Conservation (phyloP, 495 filamentous ascomycete genomes). For the Neurospora sp. region DNA sequence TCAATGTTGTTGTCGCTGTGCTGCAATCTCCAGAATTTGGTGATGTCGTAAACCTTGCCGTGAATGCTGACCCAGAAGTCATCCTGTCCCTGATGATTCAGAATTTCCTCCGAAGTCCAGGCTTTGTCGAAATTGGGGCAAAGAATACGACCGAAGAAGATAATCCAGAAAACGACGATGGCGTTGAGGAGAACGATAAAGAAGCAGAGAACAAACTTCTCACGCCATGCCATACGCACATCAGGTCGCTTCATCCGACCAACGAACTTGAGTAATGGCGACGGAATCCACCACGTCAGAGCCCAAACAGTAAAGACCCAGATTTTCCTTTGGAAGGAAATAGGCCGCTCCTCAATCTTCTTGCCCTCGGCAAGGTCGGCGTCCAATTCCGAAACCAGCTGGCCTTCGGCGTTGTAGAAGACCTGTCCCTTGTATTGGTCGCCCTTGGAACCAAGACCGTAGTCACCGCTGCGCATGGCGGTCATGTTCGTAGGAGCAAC, state of each 20-base stretch:
- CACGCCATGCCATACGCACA: slow-evolving; percentile 93
- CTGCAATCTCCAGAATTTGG: slow-evolving; percentile 71
- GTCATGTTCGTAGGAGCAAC: slow-evolving; percentile 62
- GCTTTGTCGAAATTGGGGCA: slow-evolving; percentile 90
- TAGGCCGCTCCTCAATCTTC: slow-evolving; percentile 60
- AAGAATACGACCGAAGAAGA: slow-evolving; percentile 70
- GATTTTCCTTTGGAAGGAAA: slow-evolving; percentile 50
- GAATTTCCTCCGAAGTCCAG: slow-evolving; percentile 67
- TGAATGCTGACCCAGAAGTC: slow-evolving; percentile 86
- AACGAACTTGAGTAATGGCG: slow-evolving; percentile 64
- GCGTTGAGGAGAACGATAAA: slow-evolving; percentile 79
- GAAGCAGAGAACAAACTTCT: slow-evolving; percentile 76
- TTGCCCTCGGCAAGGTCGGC: slow-evolving; percentile 67
- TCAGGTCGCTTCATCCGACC: slow-evolving; percentile 97
- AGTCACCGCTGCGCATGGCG: slow-evolving; percentile 70
- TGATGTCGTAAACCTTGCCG: slow-evolving; percentile 86
- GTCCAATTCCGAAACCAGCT: slow-evolving; percentile 49
- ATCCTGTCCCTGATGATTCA: slow-evolving; percentile 54
- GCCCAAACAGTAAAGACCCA: slow-evolving; percentile 82
- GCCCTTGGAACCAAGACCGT: slow-evolving; percentile 78
- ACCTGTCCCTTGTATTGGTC: slow-evolving; percentile 63
- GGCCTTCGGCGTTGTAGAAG: slow-evolving; percentile 56
- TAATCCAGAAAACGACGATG: slow-evolving; percentile 84
- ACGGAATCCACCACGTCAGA: slow-evolving; percentile 91
- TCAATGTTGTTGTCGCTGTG: slow-evolving; percentile 62